Conservation (phyloP, 1,284 basidiomycete species). For the Papiliotrema fonsecae region DNA sequence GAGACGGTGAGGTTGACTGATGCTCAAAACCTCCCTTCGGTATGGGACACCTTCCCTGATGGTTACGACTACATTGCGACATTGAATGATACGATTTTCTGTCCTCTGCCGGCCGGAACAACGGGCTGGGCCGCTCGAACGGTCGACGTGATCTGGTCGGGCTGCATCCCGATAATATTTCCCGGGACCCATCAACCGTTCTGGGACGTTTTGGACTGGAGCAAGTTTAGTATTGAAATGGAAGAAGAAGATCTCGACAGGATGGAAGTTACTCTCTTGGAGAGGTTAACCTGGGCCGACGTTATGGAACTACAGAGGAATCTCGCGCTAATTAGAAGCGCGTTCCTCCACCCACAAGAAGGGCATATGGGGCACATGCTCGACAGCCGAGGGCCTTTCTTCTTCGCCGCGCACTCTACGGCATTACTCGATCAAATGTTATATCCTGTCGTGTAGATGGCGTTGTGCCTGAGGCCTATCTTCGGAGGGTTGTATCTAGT, state of each 20-base stretch:
- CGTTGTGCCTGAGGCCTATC: no score
- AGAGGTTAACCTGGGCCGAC: slow-evolving; percentile 25
- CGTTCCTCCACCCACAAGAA: slow-evolving; percentile 42
- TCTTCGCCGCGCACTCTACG: slow-evolving; percentile 38
- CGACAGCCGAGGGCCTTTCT: slow-evolving; percentile 27
- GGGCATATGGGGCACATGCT: slow-evolving; percentile 17
- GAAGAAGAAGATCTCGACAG: slow-evolving; percentile 35
- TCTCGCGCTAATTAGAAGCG: slow-evolving; percentile 43
- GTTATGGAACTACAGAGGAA: slow-evolving; percentile 38
- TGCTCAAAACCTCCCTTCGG: slow-evolving; percentile 3
- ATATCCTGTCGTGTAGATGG: no score
- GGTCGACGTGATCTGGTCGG: slow-evolving; percentile 44
- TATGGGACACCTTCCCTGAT: slow-evolving; percentile 20
- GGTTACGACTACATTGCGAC: slow-evolving; percentile 39
- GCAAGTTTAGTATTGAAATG: slow-evolving; percentile 41
- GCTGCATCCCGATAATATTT: slow-evolving; percentile 48
- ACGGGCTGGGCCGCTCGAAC: slow-evolving; percentile 41
- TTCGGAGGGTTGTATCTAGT: no score
- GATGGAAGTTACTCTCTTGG: slow-evolving; percentile 39
- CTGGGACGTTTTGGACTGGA: slow-evolving; percentile 46
- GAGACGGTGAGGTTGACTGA: no score
- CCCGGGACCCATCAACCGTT: slow-evolving; percentile 43
- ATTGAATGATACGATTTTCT: slow-evolving; percentile 43
- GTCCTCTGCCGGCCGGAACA: slow-evolving; percentile 40
- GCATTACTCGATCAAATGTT: slow-evolving; percentile 26